Percentiles rank a stretch among this genome's conserved stretches.
Evolutionary conservation across 805 yeast species (phyloP).

Genomic region (Nakazawaea molendinolei): DNA sequence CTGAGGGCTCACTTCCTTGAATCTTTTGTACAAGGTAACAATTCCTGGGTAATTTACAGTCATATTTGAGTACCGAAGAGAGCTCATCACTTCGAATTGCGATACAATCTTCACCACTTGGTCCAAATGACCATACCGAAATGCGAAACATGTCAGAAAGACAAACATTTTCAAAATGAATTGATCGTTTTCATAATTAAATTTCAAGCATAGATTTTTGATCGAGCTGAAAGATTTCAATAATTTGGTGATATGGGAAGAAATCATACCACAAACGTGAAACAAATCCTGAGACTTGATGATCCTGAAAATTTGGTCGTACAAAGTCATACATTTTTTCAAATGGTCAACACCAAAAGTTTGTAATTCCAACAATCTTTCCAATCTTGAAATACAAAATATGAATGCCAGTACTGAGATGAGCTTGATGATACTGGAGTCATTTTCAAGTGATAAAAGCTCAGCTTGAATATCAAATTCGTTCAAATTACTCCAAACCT

Average conservation of each 20-base stretch:
- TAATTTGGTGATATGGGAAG: conserved; percentile 17
- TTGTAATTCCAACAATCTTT: not conserved
- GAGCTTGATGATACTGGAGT: no score
- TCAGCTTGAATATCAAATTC: no score
- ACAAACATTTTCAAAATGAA: conserved; percentile 17
- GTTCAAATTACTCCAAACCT: no score
- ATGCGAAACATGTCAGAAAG: conserved; percentile 18
- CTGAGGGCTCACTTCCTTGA: no score
- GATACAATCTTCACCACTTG: no score
- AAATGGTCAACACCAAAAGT: conserved; percentile 2
- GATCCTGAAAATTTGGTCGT: not conserved
- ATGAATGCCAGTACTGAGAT: not conserved
- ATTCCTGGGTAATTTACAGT: no score
- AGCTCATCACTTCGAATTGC: no score
- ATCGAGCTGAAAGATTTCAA: conserved; percentile 17
- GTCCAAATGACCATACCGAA: conserved; percentile 14
- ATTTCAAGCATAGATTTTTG: conserved; percentile 13
- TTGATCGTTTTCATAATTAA: conserved; percentile 15
- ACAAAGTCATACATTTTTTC: conserved; percentile 1
- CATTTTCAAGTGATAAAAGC: no score
- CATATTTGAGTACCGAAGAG: no score
- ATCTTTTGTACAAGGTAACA: no score
- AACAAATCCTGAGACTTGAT: conserved; percentile 15
- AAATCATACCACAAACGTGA: conserved; percentile 18
- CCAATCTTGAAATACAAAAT: not conserved